Evolutionary conservation across 2,329 filamentous ascomycete genomes (phyloP), one percentile per base, ranked within the genome.

Genomic region (Trichoderma semiorbis): DNA sequence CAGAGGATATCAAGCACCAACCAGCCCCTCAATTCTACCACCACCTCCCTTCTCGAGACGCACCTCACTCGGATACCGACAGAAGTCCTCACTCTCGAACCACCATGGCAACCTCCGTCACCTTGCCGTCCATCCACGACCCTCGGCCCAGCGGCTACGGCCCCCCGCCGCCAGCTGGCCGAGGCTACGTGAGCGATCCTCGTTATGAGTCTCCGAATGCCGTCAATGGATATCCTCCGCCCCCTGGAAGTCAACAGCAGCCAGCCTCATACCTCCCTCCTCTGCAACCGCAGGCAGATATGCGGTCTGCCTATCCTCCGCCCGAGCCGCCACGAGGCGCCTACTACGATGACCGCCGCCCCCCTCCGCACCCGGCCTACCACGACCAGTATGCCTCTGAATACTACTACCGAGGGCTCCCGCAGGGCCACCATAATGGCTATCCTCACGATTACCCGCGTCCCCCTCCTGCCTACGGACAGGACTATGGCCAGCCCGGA

Each of bases 51-150:
- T 70, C 82, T 82, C 72, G 83, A 82, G 83, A 85, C 74, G 81
- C 81, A 73, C 77, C 79, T 61, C 78, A 80, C 58, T 81, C 79
- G 76, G 62, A 71, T 53, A 30, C 68, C 34, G 60, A 72, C 62
- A 43, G 39, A 36, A 68, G 39, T 24, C 64, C 67, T 28, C 70
- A 53, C 21, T 53, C 61, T 68, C 74, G 77, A 75, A 69, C 74
- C 74, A 80, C 75, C 74, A 86, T 85, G 82, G 83, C 84, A 67
- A 78, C 82, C 64, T 80, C 81, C 71, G 82, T 86, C 72, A 85
- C 82, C 72, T 79, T 86, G 39, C 86, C 86, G 1, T 84, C 86
- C 21, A 87, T 88, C 68, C 82, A 86, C 69, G 86, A 87, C 75
- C 78, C 82, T 61, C 80, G 83, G 65, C 76, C 78, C 39, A 75